Evolutionary conservation across 2,329 filamentous ascomycete genomes (phyloP).

Genomic region (Aspergillus fructus): DNA sequence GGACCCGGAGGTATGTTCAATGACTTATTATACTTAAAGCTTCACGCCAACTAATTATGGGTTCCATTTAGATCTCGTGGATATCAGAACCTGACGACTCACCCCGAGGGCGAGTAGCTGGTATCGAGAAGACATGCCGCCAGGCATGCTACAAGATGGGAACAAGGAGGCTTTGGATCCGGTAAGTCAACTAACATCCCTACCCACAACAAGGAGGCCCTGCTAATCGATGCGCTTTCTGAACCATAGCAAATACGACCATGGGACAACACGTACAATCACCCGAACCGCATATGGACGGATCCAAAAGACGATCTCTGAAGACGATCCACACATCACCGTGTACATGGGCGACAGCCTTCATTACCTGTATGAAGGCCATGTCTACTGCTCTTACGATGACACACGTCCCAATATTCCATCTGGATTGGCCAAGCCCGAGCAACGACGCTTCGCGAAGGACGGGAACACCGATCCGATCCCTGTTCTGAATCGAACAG

Average conservation of each 20-base stretch:
- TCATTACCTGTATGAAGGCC: not conserved
- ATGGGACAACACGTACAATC: not conserved
- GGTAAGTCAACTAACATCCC: not conserved
- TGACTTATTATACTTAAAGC: no score
- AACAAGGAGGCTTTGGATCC: not conserved
- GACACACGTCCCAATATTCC: not conserved
- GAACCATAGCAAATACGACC: not conserved
- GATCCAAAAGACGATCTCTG: not conserved
- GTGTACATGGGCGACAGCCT: not conserved
- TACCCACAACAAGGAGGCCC: not conserved
- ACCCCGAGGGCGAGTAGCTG: not conserved
- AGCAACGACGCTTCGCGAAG: not conserved
- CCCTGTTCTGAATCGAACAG: not conserved
- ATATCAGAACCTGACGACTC: not conserved
- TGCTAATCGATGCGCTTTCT: not conserved
- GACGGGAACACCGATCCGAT: not conserved
- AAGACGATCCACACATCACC: not conserved
- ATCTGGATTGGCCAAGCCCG: not conserved
- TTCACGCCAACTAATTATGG: no score
- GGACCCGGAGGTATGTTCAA: no score
- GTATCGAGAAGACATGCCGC: not conserved
- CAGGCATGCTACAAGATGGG: not conserved
- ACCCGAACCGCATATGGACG: not conserved
- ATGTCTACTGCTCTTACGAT: constrained; percentile 9
- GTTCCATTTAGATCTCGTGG: not conserved